A percentile compares a stretch with the other conserved stretches of the same genome.
phyloP scores from a whole-genome alignment of 2,329 filamentous ascomycete genomes.

The Cladophialophora bantiana region DNA sequence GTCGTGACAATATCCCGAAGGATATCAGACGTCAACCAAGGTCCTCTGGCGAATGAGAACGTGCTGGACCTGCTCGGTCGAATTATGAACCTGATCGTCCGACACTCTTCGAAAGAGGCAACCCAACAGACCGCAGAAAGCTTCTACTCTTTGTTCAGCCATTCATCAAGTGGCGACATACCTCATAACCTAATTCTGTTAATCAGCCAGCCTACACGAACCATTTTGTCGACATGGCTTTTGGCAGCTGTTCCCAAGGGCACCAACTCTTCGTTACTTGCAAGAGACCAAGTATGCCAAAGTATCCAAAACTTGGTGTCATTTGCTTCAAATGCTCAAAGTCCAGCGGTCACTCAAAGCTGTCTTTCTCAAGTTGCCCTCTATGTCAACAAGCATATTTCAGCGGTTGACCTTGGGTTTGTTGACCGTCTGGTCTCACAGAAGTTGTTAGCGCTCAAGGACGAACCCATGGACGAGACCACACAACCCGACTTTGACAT shows the following conservation, averaged over 20 bases:
- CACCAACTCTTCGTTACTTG: slow-evolving; percentile 29
- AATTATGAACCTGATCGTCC: slow-evolving; percentile 66
- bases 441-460: slow-evolving; percentile 31
- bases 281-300: slow-evolving; percentile 27
- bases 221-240: slow-evolving; percentile 54
- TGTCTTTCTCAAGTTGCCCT: slow-evolving; percentile 44
- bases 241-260: slow-evolving; percentile 40
- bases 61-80: slow-evolving; percentile 67
- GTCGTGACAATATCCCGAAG: slow-evolving; percentile 53
- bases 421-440: slow-evolving; percentile 44
- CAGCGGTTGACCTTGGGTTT: slow-evolving; percentile 42
- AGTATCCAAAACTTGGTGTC: slow-evolving; percentile 41
- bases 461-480: slow-evolving; percentile 32
- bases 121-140: slow-evolving; percentile 61
- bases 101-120: slow-evolving; percentile 60
- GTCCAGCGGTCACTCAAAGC: slow-evolving; percentile 30
- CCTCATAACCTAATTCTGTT: slow-evolving; percentile 1
- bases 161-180: slow-evolving; percentile 24
- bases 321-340: slow-evolving; percentile 34
- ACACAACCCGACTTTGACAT: slow-evolving; percentile 52
- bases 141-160: slow-evolving; percentile 61
- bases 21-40: slow-evolving; percentile 45
- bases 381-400: slow-evolving; percentile 50
- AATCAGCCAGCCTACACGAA: slow-evolving; percentile 45
- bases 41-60: slow-evolving; percentile 58